These are phyloP conservation scores for Tolypocladium endophyticum DNA, from an alignment of 2,329 filamentous ascomycete genomes.

Conservation along the genomic window DNA sequence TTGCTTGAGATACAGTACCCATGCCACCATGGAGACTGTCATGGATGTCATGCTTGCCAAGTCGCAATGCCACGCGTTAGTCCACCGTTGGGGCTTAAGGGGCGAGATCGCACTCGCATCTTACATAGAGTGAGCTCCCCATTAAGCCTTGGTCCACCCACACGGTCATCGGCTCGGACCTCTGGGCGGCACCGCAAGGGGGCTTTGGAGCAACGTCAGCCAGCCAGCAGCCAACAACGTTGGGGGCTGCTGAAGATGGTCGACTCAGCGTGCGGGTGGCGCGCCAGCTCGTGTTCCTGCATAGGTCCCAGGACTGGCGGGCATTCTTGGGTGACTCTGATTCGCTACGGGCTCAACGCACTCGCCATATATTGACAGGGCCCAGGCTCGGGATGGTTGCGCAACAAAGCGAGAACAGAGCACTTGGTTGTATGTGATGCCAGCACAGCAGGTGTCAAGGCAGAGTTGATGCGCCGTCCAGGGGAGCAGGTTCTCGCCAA, in stretches of 20 bases:
- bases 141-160: background rate
- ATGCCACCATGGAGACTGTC: background rate
- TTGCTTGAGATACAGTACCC: no score
- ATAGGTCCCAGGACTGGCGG: background rate
- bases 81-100: background rate
- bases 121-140: background rate
- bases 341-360: constrained; percentile 6
- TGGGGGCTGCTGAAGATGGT: background rate
- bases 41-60: background rate
- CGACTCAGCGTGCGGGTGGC: background rate
- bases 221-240: background rate
- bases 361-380: background rate
- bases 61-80: background rate
- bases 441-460: background rate
- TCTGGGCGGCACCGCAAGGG: background rate
- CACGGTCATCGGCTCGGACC: background rate
- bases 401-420: background rate
- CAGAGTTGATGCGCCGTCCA: background rate
- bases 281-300: background rate
- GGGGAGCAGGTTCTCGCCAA: background rate
- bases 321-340: background rate
- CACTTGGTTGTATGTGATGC: no score
- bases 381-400: background rate
- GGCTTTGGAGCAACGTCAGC: background rate
- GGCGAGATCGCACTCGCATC: background rate